Base-by-base conservation (phyloP, 208 protist genomes). In the Leishmania amazonensis region DNA sequence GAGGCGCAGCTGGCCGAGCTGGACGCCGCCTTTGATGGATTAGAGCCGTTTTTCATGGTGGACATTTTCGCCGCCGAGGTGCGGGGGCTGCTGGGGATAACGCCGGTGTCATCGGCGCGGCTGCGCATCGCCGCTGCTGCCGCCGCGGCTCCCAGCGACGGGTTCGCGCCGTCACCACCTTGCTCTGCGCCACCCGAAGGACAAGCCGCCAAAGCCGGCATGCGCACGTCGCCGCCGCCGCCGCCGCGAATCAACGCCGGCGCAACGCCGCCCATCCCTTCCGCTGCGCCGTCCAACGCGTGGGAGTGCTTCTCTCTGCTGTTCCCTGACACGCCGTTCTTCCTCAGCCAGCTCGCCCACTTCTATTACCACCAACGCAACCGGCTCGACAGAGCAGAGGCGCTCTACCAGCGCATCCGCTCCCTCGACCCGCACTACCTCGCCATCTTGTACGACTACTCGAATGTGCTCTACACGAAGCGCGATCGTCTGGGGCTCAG, bases 381-480 rank as follows among this genome's bases (percentile, higher is more conserved):
- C 72, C 92, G 96, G 49, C 90, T 96, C 31, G 91, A 94, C 60
- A 83, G 84, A 68, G 94, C 93, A 24, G 90, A 98, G 81, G 85
- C 84, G 42, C 80, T 98, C 42, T 99, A 99, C 84, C 93, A 98
- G 88, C 74, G 84, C n/a, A 76, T 99, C 7, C 90, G 92, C 53
- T 76, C 84, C 62, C 40, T 62, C 13, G 94, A 99, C 81, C 98
- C 98, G 49, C 95, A 98, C 83, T 89, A 96, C 35, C 90, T 99
- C 11, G 98, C 99, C 42, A 83, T 88, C 76, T 88, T 99, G 65
- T 97, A 99, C 80, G 93, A 96, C 67, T 99, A 99, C 85, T 99
- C 95, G 49, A 99, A 99, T 88, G 97, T 99, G 31, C 93, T 99
- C n/a, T 99, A 99, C 80, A 97, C 99, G 21, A 88, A 92, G 62